These are phyloP conservation scores for Echites panduratus DNA, from an alignment of 257 asterid species.

Conservation along the genomic window DNA sequence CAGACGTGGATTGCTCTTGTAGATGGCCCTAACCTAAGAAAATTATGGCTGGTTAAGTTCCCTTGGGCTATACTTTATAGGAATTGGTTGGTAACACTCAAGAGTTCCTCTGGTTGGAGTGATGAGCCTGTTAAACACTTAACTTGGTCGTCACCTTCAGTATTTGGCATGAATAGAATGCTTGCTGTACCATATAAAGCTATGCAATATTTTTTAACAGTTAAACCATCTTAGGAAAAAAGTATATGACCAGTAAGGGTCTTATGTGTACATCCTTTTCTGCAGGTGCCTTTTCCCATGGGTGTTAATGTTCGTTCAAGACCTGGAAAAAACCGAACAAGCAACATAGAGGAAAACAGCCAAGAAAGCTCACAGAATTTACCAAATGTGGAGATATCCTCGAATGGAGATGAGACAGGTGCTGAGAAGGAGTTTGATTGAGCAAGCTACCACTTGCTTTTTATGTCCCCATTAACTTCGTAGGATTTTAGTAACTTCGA, in stretches of 20 bases:
- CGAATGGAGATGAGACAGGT: constrained; percentile 53
- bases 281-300: constrained; percentile 98
- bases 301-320: constrained; percentile 80
- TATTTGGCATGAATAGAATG: not conserved
- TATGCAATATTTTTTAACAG: not conserved
- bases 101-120: not conserved
- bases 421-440: constrained; percentile 70
- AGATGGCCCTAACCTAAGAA: not conserved
- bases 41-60: not conserved
- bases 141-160: not conserved
- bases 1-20: not conserved
- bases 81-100: not conserved
- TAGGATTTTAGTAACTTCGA: constrained; percentile 33
- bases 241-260: not conserved
- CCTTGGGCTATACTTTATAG: not conserved
- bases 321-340: constrained; percentile 52
- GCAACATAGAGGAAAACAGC: constrained; percentile 53
- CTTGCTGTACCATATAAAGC: not conserved
- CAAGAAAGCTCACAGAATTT: constrained; percentile 43
- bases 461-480: constrained; percentile 53
- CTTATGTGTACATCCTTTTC: constrained; percentile 2
- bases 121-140: not conserved
- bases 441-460: constrained; percentile 32
- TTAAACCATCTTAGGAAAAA: not conserved
- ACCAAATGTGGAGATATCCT: constrained; percentile 45